Evolutionary conservation across 2,329 filamentous ascomycete species (phyloP).

Genomic region (Penicillium occitanis): DNA sequence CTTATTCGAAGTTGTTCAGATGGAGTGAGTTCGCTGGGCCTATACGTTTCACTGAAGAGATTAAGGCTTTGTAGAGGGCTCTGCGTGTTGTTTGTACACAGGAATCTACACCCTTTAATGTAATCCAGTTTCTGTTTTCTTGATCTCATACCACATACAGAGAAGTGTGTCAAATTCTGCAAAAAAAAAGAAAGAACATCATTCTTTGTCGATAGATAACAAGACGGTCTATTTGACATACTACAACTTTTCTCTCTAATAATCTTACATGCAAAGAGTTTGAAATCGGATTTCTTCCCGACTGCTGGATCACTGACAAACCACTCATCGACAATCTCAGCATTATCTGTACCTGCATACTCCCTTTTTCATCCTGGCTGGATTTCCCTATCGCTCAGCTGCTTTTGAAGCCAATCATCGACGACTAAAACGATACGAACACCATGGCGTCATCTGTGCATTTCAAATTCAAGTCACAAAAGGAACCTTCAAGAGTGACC

Average conservation of each 20-base stretch:
- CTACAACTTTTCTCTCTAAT: conserved; percentile 20
- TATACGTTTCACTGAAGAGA: conserved; percentile 14
- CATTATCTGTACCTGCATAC: conserved; percentile 22
- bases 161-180: conserved; percentile 18
- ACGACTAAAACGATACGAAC: conserved; percentile 36
- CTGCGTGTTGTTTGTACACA: conserved; percentile 18
- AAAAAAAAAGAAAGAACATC: conserved; percentile 19
- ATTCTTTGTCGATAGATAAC: conserved; percentile 22
- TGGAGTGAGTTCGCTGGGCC: conserved; percentile 16
- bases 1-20: conserved; percentile 1
- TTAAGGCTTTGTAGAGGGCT: conserved; percentile 13
- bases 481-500: conserved; percentile 88
- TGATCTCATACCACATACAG: conserved; percentile 19
- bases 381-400: neutral
- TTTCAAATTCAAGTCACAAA: conserved; percentile 99
- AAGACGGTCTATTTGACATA: conserved; percentile 22
- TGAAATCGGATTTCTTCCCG: conserved; percentile 15
- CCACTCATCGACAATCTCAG: conserved; percentile 16
- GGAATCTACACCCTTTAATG: conserved; percentile 19
- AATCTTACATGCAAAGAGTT: conserved; percentile 18
- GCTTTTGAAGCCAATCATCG: neutral
- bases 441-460: conserved; percentile 95
- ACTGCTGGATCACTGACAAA: conserved; percentile 7
- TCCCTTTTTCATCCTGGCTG: conserved; percentile 23
- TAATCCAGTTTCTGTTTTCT: conserved; percentile 18